Evolutionary conservation across 2,329 filamentous ascomycete species (phyloP), one percentile per base, ranked within the genome.

Genomic region (Alternaria ethzedia): DNA sequence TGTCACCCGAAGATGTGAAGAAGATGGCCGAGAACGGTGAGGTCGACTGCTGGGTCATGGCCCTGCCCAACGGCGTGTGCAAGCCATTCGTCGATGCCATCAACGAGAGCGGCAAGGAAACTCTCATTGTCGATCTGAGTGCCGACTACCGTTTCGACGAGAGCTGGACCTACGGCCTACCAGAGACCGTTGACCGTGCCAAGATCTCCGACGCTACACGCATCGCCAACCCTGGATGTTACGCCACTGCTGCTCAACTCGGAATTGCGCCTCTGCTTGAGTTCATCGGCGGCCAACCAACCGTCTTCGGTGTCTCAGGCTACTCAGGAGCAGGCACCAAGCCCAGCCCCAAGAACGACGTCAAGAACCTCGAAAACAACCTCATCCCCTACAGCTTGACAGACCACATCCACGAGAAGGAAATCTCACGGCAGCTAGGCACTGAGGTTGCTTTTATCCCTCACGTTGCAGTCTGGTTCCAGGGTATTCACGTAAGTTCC

Each of bases 21-120:
- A 87, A 89, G 61, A 93, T 98, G 88, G 92, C 96, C 66, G 90
- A 91, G 78, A 89, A 90, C 30, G 91, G 92, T 55, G 88, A 94
- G 74, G 90, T 98, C 54, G 95, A 98, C 83, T 96, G 92, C 82
- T 98, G 94, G 94, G 92, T 98, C 47, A 96, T 98, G 92, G 96
- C 96, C 36, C 88, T 98, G 28, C 96, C 95, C 47, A 99, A 98
- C 76, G 92, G 93, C 65, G 93, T 97, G 54, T 97, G 93, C 88
- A 92, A 94, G 83, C 94, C 96, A 0, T 99, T 91, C 71, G 91
- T 98, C 10, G 93, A 98, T 68, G 95, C 95, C 8, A 88, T 98
- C 57, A 88, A 94, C 72, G 87, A 91, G 75, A 88, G 86, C 30
- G 88, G 88, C 61, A 83, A 83, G 54, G 87, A 87, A 66, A 94